Base-by-base conservation (phyloP, 495 filamentous ascomycete species). In the Poronia punctata region DNA sequence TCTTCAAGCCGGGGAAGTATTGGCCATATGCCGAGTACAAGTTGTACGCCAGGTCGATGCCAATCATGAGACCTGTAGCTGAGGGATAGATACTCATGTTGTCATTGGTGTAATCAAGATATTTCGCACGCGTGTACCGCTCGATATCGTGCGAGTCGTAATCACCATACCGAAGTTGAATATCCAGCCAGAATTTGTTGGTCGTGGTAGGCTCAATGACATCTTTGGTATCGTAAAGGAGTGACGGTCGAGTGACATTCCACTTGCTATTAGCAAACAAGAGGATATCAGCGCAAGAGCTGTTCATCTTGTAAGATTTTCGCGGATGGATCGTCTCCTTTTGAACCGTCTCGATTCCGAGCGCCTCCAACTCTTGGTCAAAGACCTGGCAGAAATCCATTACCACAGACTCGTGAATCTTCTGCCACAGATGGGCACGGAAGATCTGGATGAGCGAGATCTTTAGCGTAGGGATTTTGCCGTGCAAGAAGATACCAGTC, bases 231-330 rank as follows among this genome's bases (percentile, higher is more conserved):
- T 99, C 92, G 57, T 90, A 94, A 7, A 97, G 71, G 44, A 95
- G 71, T 7, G 92, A 96, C 6, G 93, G 93, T 14, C 86, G 74
- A 4, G 88, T 95, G 28, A 97, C 89, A 49, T 94, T 96, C 93
- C 93, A 99, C 58, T 97, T 99, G 68, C 95, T 92, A 37, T 86
- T 95, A 12, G 93, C 93, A 56, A 99, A 99, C 27, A 99, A 78
- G 30, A 97, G 73, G 48, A 99, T 96, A 66, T 99, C 93, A 11
- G 93, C 93, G 63, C 93, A 99, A 29, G 92, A 97, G 60, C 89
- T 96, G 72, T 99, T 99, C 93, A 99, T 99, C 77, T 99, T 99
- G 75, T 99, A 99, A 0, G 92, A 97, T 64, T 99, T 99, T 76
- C 93, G 78, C 29, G 93, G 93, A 74, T 99, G 93, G 50, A 99